Base-by-base conservation (phyloP, 495 filamentous ascomycete species). In the Penicillium steckii region DNA sequence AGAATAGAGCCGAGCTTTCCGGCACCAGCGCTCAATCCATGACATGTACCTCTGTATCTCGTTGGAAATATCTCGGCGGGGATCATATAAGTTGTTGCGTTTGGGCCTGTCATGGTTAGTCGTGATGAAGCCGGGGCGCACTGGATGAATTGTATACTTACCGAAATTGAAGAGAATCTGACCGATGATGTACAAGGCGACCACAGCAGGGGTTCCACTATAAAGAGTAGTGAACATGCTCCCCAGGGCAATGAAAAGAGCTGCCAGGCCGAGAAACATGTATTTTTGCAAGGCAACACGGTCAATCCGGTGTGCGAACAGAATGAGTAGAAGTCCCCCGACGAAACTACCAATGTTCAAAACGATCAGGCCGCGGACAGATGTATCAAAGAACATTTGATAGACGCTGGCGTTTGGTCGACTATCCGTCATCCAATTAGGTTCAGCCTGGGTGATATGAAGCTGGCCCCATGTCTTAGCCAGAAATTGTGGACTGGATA, bases 161-260 rank as follows among this genome's bases (percentile, higher is more conserved):
- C 84, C 84, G 22, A 86, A 74, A 54, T 86, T 85, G 67, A 86
- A 88, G n/a, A 86, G 54, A 0, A 83, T 59, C 60, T 88, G 80
- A 17, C 77, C 79, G 18, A 87, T 37, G 19, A 81, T 73, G 52
- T 85, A 87, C 2, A 89, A 57, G 0, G 71, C 65, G 7, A 87
- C 76, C 8, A 76, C 77, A 4, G 74, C 62, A 0, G 72, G 66
- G 41, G 80, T 72, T 12, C 56, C 55, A 18, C 61, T 53, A 24
- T 69, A 71, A 9, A 77, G 58, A 5, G 64, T 68, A 13, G 71
- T 57, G 50, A 79, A 80, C 56, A 81, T 65, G n/a, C 65, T 64
- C 8, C 77, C 79, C 12, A 80, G 65, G 13, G 74, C 64, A 42
- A 80, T 72, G 50, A 83, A 80, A 7, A 80, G 64, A 8, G 60